A percentile compares a stretch with the other conserved stretches of the same genome.
phyloP scores from a whole-genome alignment of 257 asterid genomes.

The Salvia splendens region DNA sequence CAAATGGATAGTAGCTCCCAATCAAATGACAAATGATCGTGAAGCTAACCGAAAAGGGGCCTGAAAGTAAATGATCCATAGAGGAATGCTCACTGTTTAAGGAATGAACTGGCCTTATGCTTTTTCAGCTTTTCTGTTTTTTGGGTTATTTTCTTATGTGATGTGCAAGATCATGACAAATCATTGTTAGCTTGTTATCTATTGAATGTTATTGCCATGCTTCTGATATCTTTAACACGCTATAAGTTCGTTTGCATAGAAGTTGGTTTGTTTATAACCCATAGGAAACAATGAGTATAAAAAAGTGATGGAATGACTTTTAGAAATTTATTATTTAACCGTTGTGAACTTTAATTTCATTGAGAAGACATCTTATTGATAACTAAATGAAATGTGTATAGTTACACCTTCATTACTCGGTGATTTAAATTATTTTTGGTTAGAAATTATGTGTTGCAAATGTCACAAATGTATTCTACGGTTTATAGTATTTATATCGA shows the following conservation, averaged over 20 bases:
- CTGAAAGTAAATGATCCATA: constrained; percentile 2
- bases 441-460: too few relatives aligned
- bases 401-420: too few relatives aligned
- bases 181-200: constrained; percentile 13
- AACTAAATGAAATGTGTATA: neutral
- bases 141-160: neutral
- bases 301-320: neutral
- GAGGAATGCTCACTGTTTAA: constrained; percentile 10
- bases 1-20: constrained; percentile 1
- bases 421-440: too few relatives aligned
- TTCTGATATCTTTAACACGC: neutral
- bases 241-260: constrained; percentile 2
- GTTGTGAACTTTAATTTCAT: constrained; percentile 1
- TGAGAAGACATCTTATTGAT: neutral
- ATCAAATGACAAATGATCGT: constrained; percentile 6
- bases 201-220: neutral
- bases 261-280: neutral
- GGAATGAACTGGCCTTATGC: constrained; percentile 20
- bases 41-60: neutral
- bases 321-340: neutral
- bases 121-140: neutral
- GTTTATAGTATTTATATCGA: too few relatives aligned
- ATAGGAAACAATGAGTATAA: neutral
- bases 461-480: too few relatives aligned
- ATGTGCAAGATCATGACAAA: neutral